Evolutionary conservation across 345 rosid species (phyloP), one percentile per base, ranked within the genome.

Genomic region (Corchorus olitorius): DNA sequence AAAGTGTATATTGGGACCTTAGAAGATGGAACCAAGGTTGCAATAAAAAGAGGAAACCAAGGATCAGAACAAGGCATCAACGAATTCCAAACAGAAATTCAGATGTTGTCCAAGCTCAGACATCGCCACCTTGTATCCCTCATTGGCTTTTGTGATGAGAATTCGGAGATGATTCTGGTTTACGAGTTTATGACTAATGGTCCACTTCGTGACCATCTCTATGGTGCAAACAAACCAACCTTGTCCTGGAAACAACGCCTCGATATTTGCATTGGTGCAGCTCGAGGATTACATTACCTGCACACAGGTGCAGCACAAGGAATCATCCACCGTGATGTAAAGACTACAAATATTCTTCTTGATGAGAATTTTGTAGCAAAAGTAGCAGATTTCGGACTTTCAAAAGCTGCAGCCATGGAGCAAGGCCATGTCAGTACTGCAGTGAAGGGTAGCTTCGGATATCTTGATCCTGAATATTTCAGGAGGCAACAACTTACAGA

Each of bases 301-400:
- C 97, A 92, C 81, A 92, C 97, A 0, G 97, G 97, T 16, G 90
- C 97, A n/a, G 93, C 97, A 43, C 97, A 92, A 75, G 97, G 97
- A 46, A 92, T 92, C 77, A 92, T 92, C 73, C 97, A 92, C 75
- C 91, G 97, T 2, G 97, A 92, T 71, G 97, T 92, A 17, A 92
- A 92, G 83, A 89, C 91, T 27, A 92, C 97, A 41, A 92, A 92
- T 74, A 92, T 92, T 69, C 76, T 92, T 70, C 95, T 92, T 2
- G 97, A 92, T 3, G 93, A 90, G 46, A 84, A 86, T 55, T 92
- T 90, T 46, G 94, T 92, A 37, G 97, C 97, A 45, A 92, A 92
- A 70, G 97, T 92, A 4, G 87, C 97, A 5, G 97, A 92, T 75
- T 92, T 92, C 61, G 97, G 97, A 27, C 86, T 92, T 27, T 92